phyloP scores from a whole-genome alignment of 2,329 filamentous ascomycete species.

The Corynespora cassiicola region DNA sequence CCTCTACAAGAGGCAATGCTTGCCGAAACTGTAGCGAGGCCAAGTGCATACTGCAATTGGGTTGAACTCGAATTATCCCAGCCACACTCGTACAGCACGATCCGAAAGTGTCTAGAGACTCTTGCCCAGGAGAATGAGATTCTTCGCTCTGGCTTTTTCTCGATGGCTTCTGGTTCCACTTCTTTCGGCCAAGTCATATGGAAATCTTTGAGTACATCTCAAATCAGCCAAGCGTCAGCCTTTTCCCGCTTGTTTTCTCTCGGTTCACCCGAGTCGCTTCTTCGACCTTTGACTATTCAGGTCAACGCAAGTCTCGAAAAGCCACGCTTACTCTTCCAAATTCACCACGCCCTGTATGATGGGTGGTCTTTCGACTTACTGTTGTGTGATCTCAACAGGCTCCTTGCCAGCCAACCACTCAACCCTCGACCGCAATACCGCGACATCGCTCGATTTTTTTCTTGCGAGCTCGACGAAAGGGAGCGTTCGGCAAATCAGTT shows the following conservation, averaged over 20 bases:
- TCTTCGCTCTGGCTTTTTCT: conserved; percentile 75
- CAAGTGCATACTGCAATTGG: conserved; percentile 77
- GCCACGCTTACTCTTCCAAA: conserved; percentile 53
- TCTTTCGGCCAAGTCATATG: conserved; percentile 71
- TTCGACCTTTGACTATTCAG: conserved; percentile 70
- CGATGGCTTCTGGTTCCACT: conserved; percentile 47
- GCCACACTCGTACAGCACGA: conserved; percentile 32
- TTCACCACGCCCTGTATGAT: conserved; percentile 89
- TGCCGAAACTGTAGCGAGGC: conserved; percentile 69
- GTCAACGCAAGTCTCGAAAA: conserved; percentile 43
- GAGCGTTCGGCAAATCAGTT: conserved; percentile 5
- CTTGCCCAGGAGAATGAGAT: conserved; percentile 63
- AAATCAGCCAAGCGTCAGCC: conserved; percentile 52
- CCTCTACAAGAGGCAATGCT: conserved; percentile 82
- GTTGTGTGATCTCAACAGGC: conserved; percentile 66
- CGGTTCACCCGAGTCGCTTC: conserved; percentile 47
- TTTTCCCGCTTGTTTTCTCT: conserved; percentile 50
- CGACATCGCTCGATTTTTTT: too few relatives aligned
- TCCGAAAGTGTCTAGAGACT: conserved; percentile 45
- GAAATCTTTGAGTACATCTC: conserved; percentile 53
- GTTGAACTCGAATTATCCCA: conserved; percentile 67
- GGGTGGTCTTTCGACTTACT: conserved; percentile 90
- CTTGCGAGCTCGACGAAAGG: conserved; percentile 55
- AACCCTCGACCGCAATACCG: conserved; percentile 64
- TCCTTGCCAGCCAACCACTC: conserved; percentile 50